A percentile compares a stretch with the other conserved stretches of the same genome.
Evolutionary conservation across 1,139 yeast genomes (phyloP).

Genomic region (Diutina ranongensis): DNA sequence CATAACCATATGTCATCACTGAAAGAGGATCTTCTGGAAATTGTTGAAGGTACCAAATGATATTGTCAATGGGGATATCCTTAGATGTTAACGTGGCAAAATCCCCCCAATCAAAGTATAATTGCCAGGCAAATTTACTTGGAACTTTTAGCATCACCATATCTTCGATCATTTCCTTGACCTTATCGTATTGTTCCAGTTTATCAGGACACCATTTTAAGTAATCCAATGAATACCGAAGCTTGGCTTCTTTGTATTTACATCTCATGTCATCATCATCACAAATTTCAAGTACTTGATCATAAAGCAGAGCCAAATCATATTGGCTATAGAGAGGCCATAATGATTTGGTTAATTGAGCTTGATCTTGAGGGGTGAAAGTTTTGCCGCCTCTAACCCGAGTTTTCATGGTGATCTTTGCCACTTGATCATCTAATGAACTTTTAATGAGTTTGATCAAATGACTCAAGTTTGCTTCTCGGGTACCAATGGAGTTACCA

Average conservation of each 20-base stretch:
- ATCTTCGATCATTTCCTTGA: conserved; percentile 54
- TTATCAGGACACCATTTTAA: conserved; percentile 36
- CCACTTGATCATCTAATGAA: conserved; percentile 28
- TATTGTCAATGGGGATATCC: conserved; percentile 24
- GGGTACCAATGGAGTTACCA: conserved; percentile 38
- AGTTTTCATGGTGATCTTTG: conserved; percentile 16
- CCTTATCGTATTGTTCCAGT: conserved; percentile 21
- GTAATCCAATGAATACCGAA: conserved; percentile 33
- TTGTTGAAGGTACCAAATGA: conserved; percentile 38
- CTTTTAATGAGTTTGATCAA: conserved; percentile 36
- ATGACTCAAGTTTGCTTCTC: conserved; percentile 35
- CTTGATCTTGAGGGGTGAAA: conserved; percentile 12
- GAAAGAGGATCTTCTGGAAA: conserved; percentile 61
- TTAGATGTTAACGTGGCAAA: conserved; percentile 35
- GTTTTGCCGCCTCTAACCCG: conserved; percentile 28
- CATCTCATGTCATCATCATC: conserved; percentile 53
- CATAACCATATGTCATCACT: conserved; percentile 44
- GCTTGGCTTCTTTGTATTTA: conserved; percentile 39
- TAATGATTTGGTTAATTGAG: conserved; percentile 20
- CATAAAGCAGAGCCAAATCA: conserved; percentile 41
- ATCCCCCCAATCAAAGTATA: conserved; percentile 72
- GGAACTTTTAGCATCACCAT: conserved; percentile 55
- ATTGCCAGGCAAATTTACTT: conserved; percentile 59
- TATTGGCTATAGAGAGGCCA: conserved; percentile 42
- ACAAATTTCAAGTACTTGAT: conserved; percentile 44